phyloP scores from a whole-genome alignment of 805 yeast species.

The Middelhovenomyces tepae region DNA sequence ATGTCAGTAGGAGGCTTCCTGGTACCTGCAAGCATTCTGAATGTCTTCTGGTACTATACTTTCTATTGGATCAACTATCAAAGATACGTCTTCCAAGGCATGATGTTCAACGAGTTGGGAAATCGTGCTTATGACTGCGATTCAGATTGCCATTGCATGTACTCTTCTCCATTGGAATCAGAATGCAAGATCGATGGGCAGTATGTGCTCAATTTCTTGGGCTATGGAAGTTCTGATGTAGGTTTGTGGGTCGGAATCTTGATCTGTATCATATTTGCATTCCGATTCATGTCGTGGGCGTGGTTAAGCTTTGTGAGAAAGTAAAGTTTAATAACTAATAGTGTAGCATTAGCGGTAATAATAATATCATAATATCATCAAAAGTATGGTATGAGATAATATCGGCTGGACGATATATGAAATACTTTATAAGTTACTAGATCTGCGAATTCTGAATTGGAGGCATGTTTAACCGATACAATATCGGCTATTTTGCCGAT shows the following conservation, averaged over 20 bases:
- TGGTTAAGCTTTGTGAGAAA: too few species aligned
- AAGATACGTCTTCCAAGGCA: constrained; percentile 36
- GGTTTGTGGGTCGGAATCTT: constrained; percentile 32
- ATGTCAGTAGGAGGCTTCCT: constrained; percentile 37
- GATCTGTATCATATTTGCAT: constrained; percentile 26
- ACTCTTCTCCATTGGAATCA: constrained; percentile 21
- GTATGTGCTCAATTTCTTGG: constrained; percentile 28
- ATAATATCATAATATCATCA: too few species aligned
- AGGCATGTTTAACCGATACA: too few species aligned
- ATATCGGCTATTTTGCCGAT: too few species aligned
- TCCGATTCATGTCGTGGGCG: constrained; percentile 25
- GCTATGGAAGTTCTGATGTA: constrained; percentile 25
- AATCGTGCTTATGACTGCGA: constrained; percentile 27
- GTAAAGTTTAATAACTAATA: too few species aligned
- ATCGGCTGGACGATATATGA: too few species aligned
- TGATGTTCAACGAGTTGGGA: constrained; percentile 35
- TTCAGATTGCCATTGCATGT: constrained; percentile 31
- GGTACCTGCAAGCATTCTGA: constrained; percentile 29
- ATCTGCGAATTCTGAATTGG: too few species aligned
- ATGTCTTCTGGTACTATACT: constrained; percentile 34
- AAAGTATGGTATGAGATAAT: too few species aligned
- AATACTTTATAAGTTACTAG: too few species aligned
- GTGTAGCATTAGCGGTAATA: too few species aligned
- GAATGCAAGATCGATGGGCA: constrained; percentile 29
- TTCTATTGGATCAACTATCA: constrained; percentile 36